phyloP scores from a whole-genome alignment of 805 yeast genomes.

The Saccharomycopsis fermentans region DNA sequence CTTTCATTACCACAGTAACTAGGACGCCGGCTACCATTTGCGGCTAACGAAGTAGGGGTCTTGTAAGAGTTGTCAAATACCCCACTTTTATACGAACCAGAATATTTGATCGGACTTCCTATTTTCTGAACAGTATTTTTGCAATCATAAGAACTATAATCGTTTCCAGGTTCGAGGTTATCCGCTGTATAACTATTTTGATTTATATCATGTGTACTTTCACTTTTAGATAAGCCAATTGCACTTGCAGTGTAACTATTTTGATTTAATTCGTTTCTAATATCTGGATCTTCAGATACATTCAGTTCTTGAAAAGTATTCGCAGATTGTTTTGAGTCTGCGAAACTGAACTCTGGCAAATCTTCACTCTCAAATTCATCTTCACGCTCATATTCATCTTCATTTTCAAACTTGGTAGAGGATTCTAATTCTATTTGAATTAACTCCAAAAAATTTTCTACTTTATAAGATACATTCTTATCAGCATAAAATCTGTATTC shows the following conservation, averaged over 20 bases:
- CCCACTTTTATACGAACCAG: conserved; percentile 3
- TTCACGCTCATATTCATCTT: background rate
- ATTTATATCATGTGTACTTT: background rate
- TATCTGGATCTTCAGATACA: background rate
- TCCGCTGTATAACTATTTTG: background rate
- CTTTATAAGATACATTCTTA: conserved; percentile 61
- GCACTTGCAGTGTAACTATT: background rate
- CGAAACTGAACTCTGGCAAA: background rate
- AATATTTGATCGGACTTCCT: conserved; percentile 11
- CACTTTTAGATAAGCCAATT: background rate
- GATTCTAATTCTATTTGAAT: conserved; percentile 45
- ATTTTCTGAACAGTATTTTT: conserved; percentile 15
- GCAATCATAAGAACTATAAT: background rate
- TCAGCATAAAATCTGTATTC: conserved; percentile 77
- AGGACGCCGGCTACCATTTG: conserved; percentile 1
- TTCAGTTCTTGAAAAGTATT: background rate
- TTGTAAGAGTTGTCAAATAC: conserved; percentile 14
- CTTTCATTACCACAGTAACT: background rate
- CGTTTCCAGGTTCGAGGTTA: background rate
- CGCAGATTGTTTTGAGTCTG: conserved; percentile 4
- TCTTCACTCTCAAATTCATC: background rate
- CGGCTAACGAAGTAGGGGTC: conserved; percentile 1
- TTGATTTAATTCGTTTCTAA: background rate
- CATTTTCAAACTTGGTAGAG: conserved; percentile 4
- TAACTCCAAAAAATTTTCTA: conserved; percentile 75